Conservation (phyloP, 106 monocot genomes). For the Platanthera guangdongensis region DNA sequence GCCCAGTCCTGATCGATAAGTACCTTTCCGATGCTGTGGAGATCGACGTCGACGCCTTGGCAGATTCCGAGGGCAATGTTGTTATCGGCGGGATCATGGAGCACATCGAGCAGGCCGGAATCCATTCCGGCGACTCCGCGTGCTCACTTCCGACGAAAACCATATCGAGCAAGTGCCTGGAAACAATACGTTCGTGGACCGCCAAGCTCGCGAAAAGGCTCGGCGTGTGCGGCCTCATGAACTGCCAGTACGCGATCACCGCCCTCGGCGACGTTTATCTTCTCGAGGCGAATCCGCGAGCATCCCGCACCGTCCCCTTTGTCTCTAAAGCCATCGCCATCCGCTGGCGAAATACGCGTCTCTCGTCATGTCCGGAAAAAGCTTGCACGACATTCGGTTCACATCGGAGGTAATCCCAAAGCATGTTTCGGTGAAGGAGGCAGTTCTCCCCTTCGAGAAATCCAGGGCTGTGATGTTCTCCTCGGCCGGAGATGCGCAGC, state of each 20-base stretch:
- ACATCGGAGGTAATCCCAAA: conserved; percentile 67
- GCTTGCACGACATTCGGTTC: conserved; percentile 53
- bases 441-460: conserved; percentile 92
- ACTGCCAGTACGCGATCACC: conserved; percentile 94
- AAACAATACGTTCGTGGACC: conserved; percentile 74
- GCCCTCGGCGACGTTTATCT: conserved; percentile 71
- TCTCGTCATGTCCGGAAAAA: conserved; percentile 88
- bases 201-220: conserved; percentile 60
- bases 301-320: conserved; percentile 93
- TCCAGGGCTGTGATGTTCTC: conserved; percentile 92
- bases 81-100: conserved; percentile 99
- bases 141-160: conserved; percentile 94
- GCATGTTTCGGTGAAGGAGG: conserved; percentile 92
- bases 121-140: conserved; percentile 95
- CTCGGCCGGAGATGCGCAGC: conserved; percentile 98
- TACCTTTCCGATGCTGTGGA: conserved; percentile 85
- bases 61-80: conserved; percentile 75
- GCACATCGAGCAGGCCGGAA: conserved; percentile 98
- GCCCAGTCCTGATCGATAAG: conserved; percentile 85
- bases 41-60: conserved; percentile 90
- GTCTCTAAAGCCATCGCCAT: conserved; percentile 92
- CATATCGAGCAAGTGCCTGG: conserved; percentile 43
- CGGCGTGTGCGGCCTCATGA: conserved; percentile 90
- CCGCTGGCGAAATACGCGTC: conserved; percentile 95
- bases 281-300: conserved; percentile 94